These are phyloP conservation scores for Solanum pennellii DNA, from an alignment of 257 asterid species.

Conservation along the genomic window DNA sequence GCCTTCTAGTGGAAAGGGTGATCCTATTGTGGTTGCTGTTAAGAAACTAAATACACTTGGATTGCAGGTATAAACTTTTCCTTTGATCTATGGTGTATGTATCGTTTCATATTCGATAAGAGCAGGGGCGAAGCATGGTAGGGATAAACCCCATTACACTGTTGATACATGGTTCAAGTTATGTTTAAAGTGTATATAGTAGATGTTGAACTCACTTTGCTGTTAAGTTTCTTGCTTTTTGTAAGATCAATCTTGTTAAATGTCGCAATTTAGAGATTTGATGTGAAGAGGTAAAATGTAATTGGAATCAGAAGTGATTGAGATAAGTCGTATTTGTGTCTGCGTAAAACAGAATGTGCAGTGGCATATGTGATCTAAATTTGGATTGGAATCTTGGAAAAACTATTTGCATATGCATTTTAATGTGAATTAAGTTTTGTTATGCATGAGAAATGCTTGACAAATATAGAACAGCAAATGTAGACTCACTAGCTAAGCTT, in stretches of 20 bases:
- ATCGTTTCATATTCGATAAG: background rate
- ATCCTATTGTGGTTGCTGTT: constrained; percentile 55
- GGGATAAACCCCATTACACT: background rate
- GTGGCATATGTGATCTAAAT: background rate
- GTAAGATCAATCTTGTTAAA: background rate
- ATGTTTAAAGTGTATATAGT: background rate
- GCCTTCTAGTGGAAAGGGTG: constrained; percentile 22
- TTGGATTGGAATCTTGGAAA: background rate
- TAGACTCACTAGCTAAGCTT: background rate
- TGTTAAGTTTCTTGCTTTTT: background rate
- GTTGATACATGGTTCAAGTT: background rate
- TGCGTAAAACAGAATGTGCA: background rate
- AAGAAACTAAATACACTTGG: constrained; percentile 70
- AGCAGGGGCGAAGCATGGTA: background rate
- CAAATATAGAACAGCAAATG: background rate
- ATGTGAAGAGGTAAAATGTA: background rate
- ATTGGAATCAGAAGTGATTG: background rate
- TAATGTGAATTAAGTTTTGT: background rate
- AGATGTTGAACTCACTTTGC: background rate
- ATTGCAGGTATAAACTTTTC: constrained; percentile 44
- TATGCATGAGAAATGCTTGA: background rate
- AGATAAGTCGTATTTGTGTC: background rate
- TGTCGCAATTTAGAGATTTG: background rate
- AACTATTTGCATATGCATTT: background rate
- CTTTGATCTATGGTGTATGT: background rate